These are phyloP conservation scores for Pestalotiopsis sp. DNA, from an alignment of 2,329 filamentous ascomycete species.

Conservation along the genomic window DNA sequence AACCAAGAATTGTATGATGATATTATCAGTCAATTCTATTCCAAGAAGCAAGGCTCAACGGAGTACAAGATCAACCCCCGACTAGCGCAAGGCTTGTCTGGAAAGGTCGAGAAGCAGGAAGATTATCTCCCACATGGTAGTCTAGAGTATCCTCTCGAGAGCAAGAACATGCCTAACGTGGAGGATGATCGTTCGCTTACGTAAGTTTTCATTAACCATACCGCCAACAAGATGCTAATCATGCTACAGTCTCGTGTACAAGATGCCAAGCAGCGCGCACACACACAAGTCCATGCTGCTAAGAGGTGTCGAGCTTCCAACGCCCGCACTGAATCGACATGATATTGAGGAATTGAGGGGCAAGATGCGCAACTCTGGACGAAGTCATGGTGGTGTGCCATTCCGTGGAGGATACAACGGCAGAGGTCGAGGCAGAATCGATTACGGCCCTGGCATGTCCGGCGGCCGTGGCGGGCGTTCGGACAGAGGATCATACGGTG, in stretches of 20 bases:
- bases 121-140: conserved; percentile 83
- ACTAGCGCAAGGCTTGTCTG: conserved; percentile 76
- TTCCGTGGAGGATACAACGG: conserved; percentile 38
- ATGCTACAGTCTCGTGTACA: conserved; percentile 72
- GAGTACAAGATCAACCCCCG: conserved; percentile 75
- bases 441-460: conserved; percentile 31
- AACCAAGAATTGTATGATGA: conserved; percentile 82
- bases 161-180: conserved; percentile 71
- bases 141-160: conserved; percentile 75
- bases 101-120: conserved; percentile 79
- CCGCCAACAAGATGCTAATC: conserved; percentile 29
- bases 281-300: conserved; percentile 94
- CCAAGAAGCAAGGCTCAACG: conserved; percentile 74
- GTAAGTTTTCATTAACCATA: conserved; percentile 48
- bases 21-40: conserved; percentile 83
- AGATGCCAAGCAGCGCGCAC: conserved; percentile 72
- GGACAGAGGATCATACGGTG: conserved; percentile 33
- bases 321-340: conserved; percentile 70
- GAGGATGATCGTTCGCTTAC: conserved; percentile 86
- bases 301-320: conserved; percentile 74
- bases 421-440: conserved; percentile 29
- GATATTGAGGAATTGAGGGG: conserved; percentile 75
- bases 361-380: conserved; percentile 66
- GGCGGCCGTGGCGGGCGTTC: conserved; percentile 23
- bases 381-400: conserved; percentile 70